phyloP scores from a whole-genome alignment of 179 eudicot genomes.

The Corrigiola litoralis region DNA sequence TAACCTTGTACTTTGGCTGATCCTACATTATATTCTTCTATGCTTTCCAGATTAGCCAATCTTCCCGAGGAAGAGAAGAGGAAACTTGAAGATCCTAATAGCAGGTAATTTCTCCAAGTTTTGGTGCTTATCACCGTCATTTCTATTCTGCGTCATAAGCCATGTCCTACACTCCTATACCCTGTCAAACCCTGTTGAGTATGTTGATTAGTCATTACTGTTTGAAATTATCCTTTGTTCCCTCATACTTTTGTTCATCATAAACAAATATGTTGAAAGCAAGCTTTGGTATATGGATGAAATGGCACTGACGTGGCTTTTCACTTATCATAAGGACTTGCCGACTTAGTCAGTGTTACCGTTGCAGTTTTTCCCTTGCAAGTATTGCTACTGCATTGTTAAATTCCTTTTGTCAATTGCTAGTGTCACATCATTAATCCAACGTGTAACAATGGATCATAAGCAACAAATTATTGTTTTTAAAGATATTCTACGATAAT shows the following conservation, averaged over 20 bases:
- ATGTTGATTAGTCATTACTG: neutral
- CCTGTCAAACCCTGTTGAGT: neutral
- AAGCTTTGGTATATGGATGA: neutral
- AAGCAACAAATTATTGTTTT: no score
- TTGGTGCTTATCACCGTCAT: neutral
- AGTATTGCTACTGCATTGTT: neutral
- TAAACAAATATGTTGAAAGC: neutral
- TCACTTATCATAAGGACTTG: neutral
- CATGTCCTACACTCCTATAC: neutral
- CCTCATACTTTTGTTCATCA: neutral
- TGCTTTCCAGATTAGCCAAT: conserved; percentile 57
- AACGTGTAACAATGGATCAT: no score
- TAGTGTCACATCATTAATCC: neutral
- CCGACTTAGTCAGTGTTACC: neutral
- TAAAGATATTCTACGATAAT: no score
- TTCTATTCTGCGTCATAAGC: neutral
- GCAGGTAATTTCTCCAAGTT: conserved; percentile 48
- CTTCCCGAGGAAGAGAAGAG: conserved; percentile 76
- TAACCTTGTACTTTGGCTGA: conserved; percentile 8
- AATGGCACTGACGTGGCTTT: neutral
- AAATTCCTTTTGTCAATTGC: neutral
- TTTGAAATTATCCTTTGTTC: neutral
- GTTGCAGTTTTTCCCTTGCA: neutral
- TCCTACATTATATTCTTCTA: neutral
- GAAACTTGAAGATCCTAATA: conserved; percentile 76